Percentiles rank a stretch among this genome's conserved stretches.
These are phyloP conservation scores for Trichophyton mentagrophytes DNA, from an alignment of 2,329 filamentous ascomycete genomes.

Conservation along the genomic window DNA sequence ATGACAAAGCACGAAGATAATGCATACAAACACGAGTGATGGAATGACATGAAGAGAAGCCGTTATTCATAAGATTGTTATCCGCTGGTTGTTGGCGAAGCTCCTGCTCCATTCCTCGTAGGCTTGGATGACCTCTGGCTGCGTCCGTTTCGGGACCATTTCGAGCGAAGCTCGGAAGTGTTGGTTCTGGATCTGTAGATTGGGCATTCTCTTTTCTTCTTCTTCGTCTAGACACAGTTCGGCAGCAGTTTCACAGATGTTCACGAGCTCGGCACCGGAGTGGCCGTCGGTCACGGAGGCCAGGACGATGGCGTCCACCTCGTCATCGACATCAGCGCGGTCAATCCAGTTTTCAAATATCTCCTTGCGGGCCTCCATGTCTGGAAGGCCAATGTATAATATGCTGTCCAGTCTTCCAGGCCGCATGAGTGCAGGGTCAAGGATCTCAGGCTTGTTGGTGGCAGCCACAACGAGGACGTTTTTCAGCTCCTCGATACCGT, in stretches of 20 bases:
- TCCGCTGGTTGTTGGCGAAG: slow-evolving; percentile 7
- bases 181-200: slow-evolving; percentile 27
- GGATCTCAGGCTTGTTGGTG: slow-evolving; percentile 75
- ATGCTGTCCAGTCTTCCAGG: slow-evolving; percentile 75
- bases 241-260: slow-evolving; percentile 42
- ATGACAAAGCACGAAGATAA: neutral
- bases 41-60: neutral
- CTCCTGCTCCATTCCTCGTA: slow-evolving; percentile 44
- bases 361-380: slow-evolving; percentile 56
- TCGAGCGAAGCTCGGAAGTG: slow-evolving; percentile 35
- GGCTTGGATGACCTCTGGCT: slow-evolving; percentile 43
- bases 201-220: slow-evolving; percentile 24
- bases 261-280: slow-evolving; percentile 72
- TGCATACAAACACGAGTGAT: neutral
- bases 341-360: slow-evolving; percentile 59
- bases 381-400: slow-evolving; percentile 75
- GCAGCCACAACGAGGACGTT: slow-evolving; percentile 81
- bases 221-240: slow-evolving; percentile 41
- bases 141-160: slow-evolving; percentile 46
- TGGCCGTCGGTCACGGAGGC: slow-evolving; percentile 59
- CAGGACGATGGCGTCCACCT: slow-evolving; percentile 54
- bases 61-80: neutral
- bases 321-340: slow-evolving; percentile 46
- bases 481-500: slow-evolving; percentile 74
- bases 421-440: slow-evolving; percentile 75